A percentile compares a stretch with the other conserved stretches of the same genome.
Conservation (phyloP, 2,329 filamentous ascomycete genomes). For the Aspergillus brasiliensis region DNA sequence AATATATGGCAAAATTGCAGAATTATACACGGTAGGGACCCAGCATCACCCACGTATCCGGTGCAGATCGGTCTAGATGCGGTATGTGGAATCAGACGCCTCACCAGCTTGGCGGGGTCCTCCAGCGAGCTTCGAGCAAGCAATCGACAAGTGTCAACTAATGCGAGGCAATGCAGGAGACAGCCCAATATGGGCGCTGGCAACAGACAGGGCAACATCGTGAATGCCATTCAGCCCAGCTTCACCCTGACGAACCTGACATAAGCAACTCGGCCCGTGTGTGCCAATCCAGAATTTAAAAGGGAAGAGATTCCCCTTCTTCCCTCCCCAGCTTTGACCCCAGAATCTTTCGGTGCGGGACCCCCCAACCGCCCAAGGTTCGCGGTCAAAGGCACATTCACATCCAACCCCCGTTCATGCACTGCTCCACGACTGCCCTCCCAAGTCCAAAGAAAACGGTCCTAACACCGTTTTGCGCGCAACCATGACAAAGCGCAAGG, state of each 20-base stretch:
- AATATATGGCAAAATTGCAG: no score
- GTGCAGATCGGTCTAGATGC: neutral
- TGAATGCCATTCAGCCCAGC: neutral
- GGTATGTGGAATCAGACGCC: neutral
- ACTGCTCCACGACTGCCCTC: neutral
- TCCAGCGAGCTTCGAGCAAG: neutral
- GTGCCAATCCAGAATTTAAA: no score
- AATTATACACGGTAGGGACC: no score
- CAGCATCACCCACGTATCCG: neutral
- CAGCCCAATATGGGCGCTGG: neutral
- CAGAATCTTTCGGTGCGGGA: neutral
- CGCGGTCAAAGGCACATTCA: neutral
- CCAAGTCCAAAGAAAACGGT: neutral
- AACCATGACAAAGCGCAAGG: constrained; percentile 3
- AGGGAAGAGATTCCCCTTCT: no score
- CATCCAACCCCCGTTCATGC: neutral
- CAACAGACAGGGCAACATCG: neutral
- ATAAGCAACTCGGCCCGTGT: neutral
- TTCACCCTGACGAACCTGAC: neutral
- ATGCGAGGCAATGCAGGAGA: neutral
- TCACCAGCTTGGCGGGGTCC: neutral
- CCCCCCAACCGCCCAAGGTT: neutral
- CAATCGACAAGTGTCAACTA: neutral
- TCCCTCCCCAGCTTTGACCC: neutral
- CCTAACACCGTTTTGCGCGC: neutral